Evolutionary conservation across 202 grass and related monocot genomes (phyloP).

Genomic region (Schoenoplectus triqueter): DNA sequence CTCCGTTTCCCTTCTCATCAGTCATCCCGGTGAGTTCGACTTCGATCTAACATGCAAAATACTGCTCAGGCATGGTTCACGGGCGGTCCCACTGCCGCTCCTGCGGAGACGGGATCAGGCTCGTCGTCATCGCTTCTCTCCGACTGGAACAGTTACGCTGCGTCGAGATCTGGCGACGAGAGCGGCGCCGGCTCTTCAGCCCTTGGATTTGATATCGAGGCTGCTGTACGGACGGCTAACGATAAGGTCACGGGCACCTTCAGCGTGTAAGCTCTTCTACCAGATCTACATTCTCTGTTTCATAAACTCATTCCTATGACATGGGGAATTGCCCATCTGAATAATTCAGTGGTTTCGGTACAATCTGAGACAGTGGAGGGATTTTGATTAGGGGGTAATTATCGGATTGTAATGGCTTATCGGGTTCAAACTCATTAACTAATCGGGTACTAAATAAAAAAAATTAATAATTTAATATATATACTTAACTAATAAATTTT

Average conservation of each 20-base stretch:
- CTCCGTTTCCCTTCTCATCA: not conserved
- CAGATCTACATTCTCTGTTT: not conserved
- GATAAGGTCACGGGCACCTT: conserved; percentile 95
- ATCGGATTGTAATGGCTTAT: too few relatives aligned
- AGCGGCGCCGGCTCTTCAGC: conserved; percentile 49
- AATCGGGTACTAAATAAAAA: too few relatives aligned
- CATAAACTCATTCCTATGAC: not conserved
- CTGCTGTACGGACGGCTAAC: conserved; percentile 85
- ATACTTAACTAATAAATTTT: too few relatives aligned
- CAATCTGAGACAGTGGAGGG: too few relatives aligned
- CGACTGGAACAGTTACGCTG: conserved; percentile 96
- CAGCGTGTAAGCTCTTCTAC: conserved; percentile 55
- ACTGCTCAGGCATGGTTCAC: conserved; percentile 95
- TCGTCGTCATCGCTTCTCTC: conserved; percentile 76
- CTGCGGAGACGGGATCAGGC: not conserved
- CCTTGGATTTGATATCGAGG: conserved; percentile 84
- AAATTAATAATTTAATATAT: too few relatives aligned
- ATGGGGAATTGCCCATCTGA: not conserved
- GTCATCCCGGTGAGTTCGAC: not conserved
- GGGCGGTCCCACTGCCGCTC: conserved; percentile 38
- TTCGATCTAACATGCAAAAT: conserved; percentile 59
- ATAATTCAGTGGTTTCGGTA: not conserved
- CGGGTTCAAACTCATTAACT: too few relatives aligned
- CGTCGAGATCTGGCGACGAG: conserved; percentile 60
- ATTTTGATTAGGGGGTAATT: too few relatives aligned